Percentiles rank a stretch among this genome's conserved stretches.
Evolutionary conservation across 495 filamentous ascomycete species (phyloP).

Genomic region (Trichoderma asperelloides): DNA sequence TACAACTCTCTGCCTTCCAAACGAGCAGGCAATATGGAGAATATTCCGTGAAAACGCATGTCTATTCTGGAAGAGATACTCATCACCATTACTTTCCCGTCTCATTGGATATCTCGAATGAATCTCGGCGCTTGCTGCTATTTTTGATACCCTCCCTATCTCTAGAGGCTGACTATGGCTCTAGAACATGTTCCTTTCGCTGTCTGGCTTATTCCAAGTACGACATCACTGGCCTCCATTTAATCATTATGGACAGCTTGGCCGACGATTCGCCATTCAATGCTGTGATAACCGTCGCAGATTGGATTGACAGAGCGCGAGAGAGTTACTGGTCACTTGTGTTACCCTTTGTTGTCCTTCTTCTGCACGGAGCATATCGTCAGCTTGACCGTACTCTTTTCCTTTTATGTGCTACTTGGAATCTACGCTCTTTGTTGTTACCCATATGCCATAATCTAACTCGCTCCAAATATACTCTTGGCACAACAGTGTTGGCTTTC

Average conservation of each 20-base stretch:
- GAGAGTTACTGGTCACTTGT: constrained; percentile 9
- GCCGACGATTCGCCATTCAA: not conserved
- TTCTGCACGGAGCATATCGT: not conserved
- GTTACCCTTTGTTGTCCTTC: not conserved
- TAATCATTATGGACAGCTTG: not conserved
- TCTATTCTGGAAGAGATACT: too few species aligned
- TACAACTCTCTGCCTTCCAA: not conserved
- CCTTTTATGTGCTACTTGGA: not conserved
- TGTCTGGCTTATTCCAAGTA: too few species aligned
- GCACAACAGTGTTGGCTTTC: not conserved
- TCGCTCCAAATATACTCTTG: not conserved
- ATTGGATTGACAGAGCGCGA: not conserved
- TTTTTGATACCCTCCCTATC: not conserved
- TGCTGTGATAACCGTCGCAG: not conserved
- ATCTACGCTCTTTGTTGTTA: not conserved
- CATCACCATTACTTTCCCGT: too few species aligned
- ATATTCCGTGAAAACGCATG: not conserved
- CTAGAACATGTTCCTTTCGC: too few species aligned
- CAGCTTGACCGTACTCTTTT: not conserved
- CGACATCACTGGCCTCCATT: too few species aligned
- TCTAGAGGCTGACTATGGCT: too few species aligned
- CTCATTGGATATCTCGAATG: too few species aligned
- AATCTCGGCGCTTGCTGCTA: too few species aligned
- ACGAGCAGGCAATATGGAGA: not conserved
- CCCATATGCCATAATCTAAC: too few species aligned